A percentile compares a stretch with the other conserved stretches of the same genome.
phyloP scores from a whole-genome alignment of 1,284 basidiomycete species.

The Peniophora sp. region DNA sequence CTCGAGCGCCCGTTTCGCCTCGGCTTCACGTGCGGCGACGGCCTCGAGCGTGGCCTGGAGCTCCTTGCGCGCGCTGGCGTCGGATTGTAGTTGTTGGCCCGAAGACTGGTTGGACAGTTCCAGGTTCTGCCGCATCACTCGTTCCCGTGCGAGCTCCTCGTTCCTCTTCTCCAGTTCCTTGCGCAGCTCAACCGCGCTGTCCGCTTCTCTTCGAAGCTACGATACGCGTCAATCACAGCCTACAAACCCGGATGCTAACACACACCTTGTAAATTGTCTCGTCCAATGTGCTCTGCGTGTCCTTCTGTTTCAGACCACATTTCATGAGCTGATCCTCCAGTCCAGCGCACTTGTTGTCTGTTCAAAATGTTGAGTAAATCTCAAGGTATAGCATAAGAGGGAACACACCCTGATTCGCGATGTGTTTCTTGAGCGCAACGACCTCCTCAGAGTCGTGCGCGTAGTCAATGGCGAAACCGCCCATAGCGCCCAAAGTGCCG shows the following conservation, averaged over 20 bases:
- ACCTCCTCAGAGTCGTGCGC: constrained; percentile 56
- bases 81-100: constrained; percentile 41
- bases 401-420: constrained; percentile 51
- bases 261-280: constrained; percentile 56
- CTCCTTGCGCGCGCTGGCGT: constrained; percentile 41
- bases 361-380: neutral
- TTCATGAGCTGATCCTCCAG: constrained; percentile 48
- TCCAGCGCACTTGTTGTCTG: constrained; percentile 52
- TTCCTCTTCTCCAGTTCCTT: constrained; percentile 35
- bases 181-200: constrained; percentile 49
- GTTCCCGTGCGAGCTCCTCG: constrained; percentile 51
- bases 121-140: constrained; percentile 44
- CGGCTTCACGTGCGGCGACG: constrained; percentile 45
- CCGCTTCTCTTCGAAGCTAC: constrained; percentile 34
- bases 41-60: constrained; percentile 52
- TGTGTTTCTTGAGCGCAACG: constrained; percentile 46
- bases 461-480: constrained; percentile 48
- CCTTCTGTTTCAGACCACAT: constrained; percentile 45
- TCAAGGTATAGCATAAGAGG: neutral
- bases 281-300: constrained; percentile 41
- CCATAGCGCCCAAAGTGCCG: constrained; percentile 31
- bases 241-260: neutral
- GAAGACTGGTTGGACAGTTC: constrained; percentile 39
- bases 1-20: constrained; percentile 30
- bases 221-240: neutral